Percentiles rank a stretch among this genome's conserved stretches.
These are phyloP conservation scores for Botrytis deweyae DNA, from an alignment of 2,329 filamentous ascomycete species.

Conservation along the genomic window DNA sequence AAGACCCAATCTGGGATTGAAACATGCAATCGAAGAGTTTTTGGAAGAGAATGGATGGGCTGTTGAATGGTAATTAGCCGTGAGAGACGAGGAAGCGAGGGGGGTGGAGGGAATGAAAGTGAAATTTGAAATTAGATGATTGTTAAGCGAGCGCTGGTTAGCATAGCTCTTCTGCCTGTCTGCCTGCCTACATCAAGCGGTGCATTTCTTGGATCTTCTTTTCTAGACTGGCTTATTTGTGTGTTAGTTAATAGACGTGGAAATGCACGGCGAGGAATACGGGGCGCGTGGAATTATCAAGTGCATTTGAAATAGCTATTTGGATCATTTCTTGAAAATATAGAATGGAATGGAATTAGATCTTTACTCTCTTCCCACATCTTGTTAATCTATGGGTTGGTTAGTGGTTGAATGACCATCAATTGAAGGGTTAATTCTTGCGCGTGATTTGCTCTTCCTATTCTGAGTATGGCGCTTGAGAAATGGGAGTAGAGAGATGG, in stretches of 20 bases:
- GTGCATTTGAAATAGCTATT: too few relatives aligned
- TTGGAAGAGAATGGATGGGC: slow-evolving; percentile 87
- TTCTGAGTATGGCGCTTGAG: too few relatives aligned
- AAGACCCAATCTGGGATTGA: slow-evolving; percentile 77
- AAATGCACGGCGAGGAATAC: neutral
- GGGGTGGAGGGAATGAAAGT: too few relatives aligned
- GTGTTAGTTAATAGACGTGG: neutral
- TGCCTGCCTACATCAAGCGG: neutral
- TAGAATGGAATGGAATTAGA: too few relatives aligned
- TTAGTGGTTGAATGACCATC: too few relatives aligned
- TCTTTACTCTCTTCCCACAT: too few relatives aligned
- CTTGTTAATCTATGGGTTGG: too few relatives aligned
- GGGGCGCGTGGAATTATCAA: neutral
- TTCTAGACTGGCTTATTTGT: neutral
- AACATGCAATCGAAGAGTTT: slow-evolving; percentile 81
- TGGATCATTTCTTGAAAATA: too few relatives aligned
- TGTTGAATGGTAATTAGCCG: slow-evolving; percentile 70
- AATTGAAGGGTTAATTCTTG: too few relatives aligned
- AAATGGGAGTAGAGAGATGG: too few relatives aligned
- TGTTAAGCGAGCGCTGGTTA: neutral
- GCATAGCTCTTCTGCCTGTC: neutral
- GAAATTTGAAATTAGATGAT: neutral
- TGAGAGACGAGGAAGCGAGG: neutral
- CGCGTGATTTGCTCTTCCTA: too few relatives aligned
- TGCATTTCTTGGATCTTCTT: neutral